Conservation (phyloP, 768 basidiomycete genomes). For the Russula sp. region DNA sequence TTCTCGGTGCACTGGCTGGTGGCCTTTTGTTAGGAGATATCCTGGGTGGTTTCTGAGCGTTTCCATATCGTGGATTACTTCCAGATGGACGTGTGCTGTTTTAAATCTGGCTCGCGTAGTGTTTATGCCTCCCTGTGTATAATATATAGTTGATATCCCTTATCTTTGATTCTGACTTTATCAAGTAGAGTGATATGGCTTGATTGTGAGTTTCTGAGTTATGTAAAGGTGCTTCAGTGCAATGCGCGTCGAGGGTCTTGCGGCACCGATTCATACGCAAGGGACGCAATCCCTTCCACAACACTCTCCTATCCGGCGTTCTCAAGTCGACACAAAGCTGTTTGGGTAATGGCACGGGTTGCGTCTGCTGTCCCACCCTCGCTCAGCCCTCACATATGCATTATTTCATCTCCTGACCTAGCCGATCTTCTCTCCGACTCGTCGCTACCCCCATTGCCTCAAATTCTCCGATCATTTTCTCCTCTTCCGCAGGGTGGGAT, state of each 20-base stretch:
- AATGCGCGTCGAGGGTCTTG: not conserved
- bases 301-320: not conserved
- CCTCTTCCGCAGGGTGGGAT: conserved; percentile 69
- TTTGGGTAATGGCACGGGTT: conserved; percentile 30
- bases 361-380: conserved; percentile 60
- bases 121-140: not conserved
- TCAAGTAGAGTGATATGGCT: no score
- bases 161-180: not conserved
- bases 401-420: conserved; percentile 68
- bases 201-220: not conserved
- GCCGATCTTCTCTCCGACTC: conserved; percentile 49
- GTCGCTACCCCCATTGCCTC: conserved; percentile 61
- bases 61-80: not conserved
- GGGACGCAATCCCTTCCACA: not conserved
- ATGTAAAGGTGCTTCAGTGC: not conserved
- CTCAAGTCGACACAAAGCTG: not conserved
- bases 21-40: conserved; percentile 28
- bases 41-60: conserved; percentile 6
- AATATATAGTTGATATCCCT: not conserved
- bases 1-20: conserved; percentile 35
- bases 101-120: not conserved
- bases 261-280: not conserved
- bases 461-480: conserved; percentile 79
- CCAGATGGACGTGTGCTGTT: not conserved
- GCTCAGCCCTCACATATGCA: conserved; percentile 75